Base-by-base conservation (phyloP, 805 yeast genomes). In the Pichia kluyveri region DNA sequence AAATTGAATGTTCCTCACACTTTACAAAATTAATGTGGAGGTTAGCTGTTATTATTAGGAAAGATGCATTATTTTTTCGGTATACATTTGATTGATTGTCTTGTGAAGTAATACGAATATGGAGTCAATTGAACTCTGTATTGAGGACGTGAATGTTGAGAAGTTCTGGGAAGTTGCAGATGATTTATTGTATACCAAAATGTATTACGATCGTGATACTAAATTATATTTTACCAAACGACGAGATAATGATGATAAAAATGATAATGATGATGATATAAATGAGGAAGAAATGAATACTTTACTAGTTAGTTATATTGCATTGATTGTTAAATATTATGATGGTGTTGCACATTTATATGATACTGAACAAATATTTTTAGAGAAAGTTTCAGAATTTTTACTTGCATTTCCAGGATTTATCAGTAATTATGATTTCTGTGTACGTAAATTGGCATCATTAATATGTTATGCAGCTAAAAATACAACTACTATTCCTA, bases 401-500 rank as follows among this genome's bases (percentile, higher is more conserved):
- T 38, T 67, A 15, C 43, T 61, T 15, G 51, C 55, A 4, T 58
- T 55, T 23, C 49, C 49, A 7, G 54, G 54, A 14, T 77, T 73
- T 53, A 64, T 65, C 37, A 45, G 54, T 1, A 67, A 75, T 47
- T 54, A 60, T 46, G 64, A 63, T 31, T 77, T 77, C 56, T 76
- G 80, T 48, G 52, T 77, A 4, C 63, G 80, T 38, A 77, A 77
- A 55, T 60, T 73, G 61, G 57, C 76, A 14, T 72, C 80, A 0
- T 56, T 77, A 37, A 50, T 76, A 44, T 63, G 63, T n/a, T 65
- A 63, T 47, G 51, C 62, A 1, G 57, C 57, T 3, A 52, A 57
- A 8, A 55, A 23, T 23, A 23, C 26, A 23, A 23, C 26, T 23
- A 23, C 7, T 23, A 6, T 5, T 23, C 7, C 26, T 23, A 23